Conservation (phyloP, 2,329 filamentous ascomycete species). For the Chaetomium sp. region DNA sequence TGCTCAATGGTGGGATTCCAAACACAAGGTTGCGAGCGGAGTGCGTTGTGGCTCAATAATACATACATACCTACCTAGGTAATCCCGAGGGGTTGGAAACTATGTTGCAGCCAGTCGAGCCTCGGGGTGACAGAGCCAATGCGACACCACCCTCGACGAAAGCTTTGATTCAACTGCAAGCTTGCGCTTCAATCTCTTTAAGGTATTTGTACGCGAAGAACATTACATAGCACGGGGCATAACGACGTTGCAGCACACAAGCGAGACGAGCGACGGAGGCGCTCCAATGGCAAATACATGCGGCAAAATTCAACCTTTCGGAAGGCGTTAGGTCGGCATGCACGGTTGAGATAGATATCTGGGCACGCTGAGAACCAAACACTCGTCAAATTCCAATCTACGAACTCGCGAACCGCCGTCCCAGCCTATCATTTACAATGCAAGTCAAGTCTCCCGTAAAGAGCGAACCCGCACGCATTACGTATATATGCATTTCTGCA, state of each 20-base stretch:
- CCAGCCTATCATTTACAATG: constrained; percentile 31
- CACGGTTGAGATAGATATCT: background rate
- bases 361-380: constrained; percentile 3
- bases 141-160: background rate
- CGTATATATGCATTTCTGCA: background rate
- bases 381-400: constrained; percentile 34
- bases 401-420: constrained; percentile 27
- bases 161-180: background rate
- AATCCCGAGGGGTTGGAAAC: background rate
- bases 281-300: constrained; percentile 13
- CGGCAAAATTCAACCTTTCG: background rate
- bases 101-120: background rate
- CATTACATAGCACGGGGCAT: background rate
- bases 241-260: constrained; percentile 4
- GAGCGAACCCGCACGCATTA: constrained; percentile 3
- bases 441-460: constrained; percentile 27
- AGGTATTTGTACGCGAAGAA: background rate
- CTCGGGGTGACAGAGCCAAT: background rate
- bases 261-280: background rate
- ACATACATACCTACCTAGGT: too few species aligned
- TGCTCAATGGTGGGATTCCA: background rate
- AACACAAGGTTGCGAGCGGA: background rate
- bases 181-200: background rate
- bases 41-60: background rate
- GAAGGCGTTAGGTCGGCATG: background rate